Evolutionary conservation across 495 filamentous ascomycete genomes (phyloP), one percentile per base, ranked within the genome.

Genomic region (Baudoinia panamericana): DNA sequence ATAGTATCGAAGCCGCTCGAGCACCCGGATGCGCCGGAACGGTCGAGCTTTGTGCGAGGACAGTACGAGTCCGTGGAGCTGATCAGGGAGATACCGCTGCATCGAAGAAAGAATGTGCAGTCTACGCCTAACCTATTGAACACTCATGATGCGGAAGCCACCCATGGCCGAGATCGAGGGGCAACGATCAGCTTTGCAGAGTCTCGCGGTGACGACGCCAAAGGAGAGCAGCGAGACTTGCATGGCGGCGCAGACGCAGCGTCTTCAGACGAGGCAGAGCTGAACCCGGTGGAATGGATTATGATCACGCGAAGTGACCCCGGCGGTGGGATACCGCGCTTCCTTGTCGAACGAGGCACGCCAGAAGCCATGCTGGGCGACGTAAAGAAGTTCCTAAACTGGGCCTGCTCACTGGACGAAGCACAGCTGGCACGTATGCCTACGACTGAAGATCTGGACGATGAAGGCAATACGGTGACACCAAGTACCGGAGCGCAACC

Each of bases 241-340:
- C 17, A 8, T 32, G 20, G 20, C 27, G 45, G 39, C 1, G 48
- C 43, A 9, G 62, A 60, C 15, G 61, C 66, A 2, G 54, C 56
- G 15, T 59, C 65, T 4, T 51, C 59, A 12, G 69, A 70, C 21
- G 67, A 72, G 7, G 56, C 68, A 20, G 72, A 73, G 34, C 54
- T 60, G 23, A 80, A 75, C 39, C 79, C 80, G 0, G 75, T 95
- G 11, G 88, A 95, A 58, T 96, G 88, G 88, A 75, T 93, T 25
- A 94, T 95, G 90, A 74, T 95, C 17, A 94, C 88, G 1, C 67
- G 88, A n/a, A 86, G 80, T 57, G 85, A 95, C 50, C 88, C 88
- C 0, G 88, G 90, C 17, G 90, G 88, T 23, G 90, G 73, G 39
- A 87, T 95, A 6, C 88, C 88, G 0, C 71, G 83, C 20, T 96